These are phyloP conservation scores for Micractinium conductrix DNA, from an alignment of 139 green algal species.

Conservation along the genomic window DNA sequence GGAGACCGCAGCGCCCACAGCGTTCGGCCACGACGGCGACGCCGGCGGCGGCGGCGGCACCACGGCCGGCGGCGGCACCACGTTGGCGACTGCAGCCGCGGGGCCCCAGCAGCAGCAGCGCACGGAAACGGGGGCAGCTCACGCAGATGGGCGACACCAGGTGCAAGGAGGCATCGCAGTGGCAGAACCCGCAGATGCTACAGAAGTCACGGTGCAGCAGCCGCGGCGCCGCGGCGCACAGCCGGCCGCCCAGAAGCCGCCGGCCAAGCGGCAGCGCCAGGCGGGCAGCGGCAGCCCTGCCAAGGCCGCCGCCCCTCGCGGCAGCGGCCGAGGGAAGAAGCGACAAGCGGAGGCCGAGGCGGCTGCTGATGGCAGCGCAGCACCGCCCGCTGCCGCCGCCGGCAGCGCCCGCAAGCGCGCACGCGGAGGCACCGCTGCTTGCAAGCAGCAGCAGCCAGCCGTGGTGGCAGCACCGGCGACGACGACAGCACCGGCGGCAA, in stretches of 20 bases:
- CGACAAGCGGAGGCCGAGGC: not conserved
- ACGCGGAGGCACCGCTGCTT: not conserved
- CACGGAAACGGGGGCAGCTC: no score
- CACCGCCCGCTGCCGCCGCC: not conserved
- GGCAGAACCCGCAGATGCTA: not conserved
- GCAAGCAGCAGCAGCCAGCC: not conserved
- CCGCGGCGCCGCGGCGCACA: not conserved
- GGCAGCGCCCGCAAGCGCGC: not conserved
- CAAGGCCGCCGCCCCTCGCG: not conserved
- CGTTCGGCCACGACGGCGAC: not conserved
- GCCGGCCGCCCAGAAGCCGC: not conserved
- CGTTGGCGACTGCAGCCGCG: not conserved
- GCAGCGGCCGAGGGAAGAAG: not conserved
- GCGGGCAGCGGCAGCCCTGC: not conserved
- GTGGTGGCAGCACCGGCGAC: not conserved
- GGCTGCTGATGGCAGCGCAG: not conserved
- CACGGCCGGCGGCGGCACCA: not conserved
- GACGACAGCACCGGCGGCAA: not conserved
- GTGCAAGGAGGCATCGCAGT: not conserved
- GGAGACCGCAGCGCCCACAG: slow-evolving; percentile 14
- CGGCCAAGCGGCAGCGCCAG: not conserved
- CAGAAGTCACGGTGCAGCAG: slow-evolving; percentile 31
- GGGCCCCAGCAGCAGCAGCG: not conserved
- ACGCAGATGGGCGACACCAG: no score
- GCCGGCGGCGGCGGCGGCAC: no score